A percentile compares a stretch with the other conserved stretches of the same genome.
phyloP scores from a whole-genome alignment of 139 green algal species.

The Micractinium conductrix region DNA sequence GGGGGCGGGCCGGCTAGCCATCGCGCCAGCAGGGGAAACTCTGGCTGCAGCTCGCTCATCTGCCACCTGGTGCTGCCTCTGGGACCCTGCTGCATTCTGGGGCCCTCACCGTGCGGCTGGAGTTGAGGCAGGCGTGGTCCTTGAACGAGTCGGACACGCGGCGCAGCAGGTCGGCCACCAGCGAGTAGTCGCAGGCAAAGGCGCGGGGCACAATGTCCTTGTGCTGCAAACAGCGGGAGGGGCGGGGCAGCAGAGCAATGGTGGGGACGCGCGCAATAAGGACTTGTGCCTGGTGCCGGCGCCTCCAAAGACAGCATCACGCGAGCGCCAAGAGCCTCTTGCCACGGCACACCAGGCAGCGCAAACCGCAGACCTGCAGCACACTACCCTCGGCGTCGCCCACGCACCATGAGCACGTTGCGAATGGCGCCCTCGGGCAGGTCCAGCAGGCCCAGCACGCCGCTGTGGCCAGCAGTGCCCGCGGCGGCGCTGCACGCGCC shows the following conservation, averaged over 20 bases:
- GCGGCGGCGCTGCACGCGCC: slow-evolving; percentile 1
- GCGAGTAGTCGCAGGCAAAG: slow-evolving; percentile 97
- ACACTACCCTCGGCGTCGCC: too few relatives aligned
- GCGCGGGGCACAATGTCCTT: slow-evolving; percentile 96
- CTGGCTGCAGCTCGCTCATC: background rate
- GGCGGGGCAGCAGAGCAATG: too few relatives aligned
- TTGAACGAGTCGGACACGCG: slow-evolving; percentile 72
- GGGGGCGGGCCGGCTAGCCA: too few relatives aligned
- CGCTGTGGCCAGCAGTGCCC: background rate
- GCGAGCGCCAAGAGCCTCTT: too few relatives aligned
- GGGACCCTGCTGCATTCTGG: background rate
- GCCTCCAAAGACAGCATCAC: too few relatives aligned
- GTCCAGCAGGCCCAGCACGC: slow-evolving; percentile 57
- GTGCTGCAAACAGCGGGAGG: background rate
- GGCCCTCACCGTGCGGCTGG: slow-evolving; percentile 44
- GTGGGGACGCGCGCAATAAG: too few relatives aligned
- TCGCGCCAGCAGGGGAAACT: too few relatives aligned
- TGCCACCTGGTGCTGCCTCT: too few relatives aligned
- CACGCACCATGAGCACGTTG: background rate
- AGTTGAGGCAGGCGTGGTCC: slow-evolving; percentile 76
- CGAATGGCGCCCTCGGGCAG: slow-evolving; percentile 65
- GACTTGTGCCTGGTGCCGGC: too few relatives aligned
- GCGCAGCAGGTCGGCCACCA: slow-evolving; percentile 80
- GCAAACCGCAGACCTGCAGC: too few relatives aligned
- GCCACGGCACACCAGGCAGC: too few relatives aligned